These are phyloP conservation scores for Myriangium duriaei DNA, from an alignment of 2,329 filamentous ascomycete genomes.

Conservation along the genomic window DNA sequence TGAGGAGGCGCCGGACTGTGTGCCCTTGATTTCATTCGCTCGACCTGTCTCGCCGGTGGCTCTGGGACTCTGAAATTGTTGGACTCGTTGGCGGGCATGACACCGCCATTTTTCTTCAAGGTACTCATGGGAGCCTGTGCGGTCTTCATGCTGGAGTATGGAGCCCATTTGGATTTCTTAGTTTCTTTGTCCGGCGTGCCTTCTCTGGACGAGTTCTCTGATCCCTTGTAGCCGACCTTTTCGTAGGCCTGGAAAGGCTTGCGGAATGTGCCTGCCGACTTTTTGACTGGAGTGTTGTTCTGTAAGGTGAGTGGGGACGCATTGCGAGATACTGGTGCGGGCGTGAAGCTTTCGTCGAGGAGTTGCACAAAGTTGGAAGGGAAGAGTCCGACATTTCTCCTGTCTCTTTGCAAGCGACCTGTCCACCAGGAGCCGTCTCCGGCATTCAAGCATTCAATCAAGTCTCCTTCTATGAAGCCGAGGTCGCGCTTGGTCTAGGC, in stretches of 20 bases:
- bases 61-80: constrained; percentile 21
- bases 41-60: constrained; percentile 19
- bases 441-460: constrained; percentile 96
- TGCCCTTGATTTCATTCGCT: constrained; percentile 13
- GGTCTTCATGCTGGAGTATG: constrained; percentile 40
- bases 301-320: constrained; percentile 36
- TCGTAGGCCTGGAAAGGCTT: constrained; percentile 55
- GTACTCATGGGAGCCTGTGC: constrained; percentile 25
- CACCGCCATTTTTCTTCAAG: constrained; percentile 15
- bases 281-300: constrained; percentile 37
- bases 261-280: constrained; percentile 45
- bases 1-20: constrained; percentile 14
- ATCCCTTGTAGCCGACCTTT: constrained; percentile 17
- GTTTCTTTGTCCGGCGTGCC: constrained; percentile 17
- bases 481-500: constrained; percentile 71
- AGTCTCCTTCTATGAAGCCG: constrained; percentile 91
- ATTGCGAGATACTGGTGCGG: constrained; percentile 47
- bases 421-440: constrained; percentile 99
- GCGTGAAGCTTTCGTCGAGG: constrained; percentile 72
- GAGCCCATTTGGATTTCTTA: constrained; percentile 30
- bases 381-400: constrained; percentile 81
- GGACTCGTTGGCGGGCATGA: constrained; percentile 15
- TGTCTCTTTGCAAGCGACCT: constrained; percentile 77
- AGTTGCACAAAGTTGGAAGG: constrained; percentile 96
- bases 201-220: constrained; percentile 14